A percentile compares a stretch with the other conserved stretches of the same genome.
Evolutionary conservation across 257 asterid species (phyloP).

Genomic region (Jacaranda copaia): DNA sequence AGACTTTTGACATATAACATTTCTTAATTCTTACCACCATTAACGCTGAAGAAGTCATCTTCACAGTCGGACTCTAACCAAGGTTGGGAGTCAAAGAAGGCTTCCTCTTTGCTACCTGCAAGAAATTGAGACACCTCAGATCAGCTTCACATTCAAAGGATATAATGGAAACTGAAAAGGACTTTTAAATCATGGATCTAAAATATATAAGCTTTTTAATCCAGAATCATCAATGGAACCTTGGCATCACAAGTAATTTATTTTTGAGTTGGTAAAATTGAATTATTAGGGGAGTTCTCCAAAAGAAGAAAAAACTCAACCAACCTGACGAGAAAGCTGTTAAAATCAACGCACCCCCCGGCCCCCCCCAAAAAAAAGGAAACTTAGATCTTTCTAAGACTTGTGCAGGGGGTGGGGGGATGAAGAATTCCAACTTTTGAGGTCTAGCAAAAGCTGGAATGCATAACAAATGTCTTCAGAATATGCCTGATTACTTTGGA

Average conservation of each 20-base stretch:
- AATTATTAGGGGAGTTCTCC: background rate
- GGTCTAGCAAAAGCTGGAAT: too few species aligned
- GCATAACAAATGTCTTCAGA: too few species aligned
- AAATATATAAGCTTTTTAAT: background rate
- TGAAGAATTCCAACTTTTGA: too few species aligned
- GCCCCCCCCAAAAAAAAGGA: too few species aligned
- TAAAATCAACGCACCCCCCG: background rate
- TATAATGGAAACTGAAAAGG: background rate
- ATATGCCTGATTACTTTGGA: too few species aligned
- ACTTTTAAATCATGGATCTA: background rate
- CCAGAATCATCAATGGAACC: background rate
- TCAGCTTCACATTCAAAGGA: too few species aligned
- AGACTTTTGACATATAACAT: background rate
- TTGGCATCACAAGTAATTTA: background rate
- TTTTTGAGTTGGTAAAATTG: background rate
- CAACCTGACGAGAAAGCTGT: background rate
- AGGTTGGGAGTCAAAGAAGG: conserved; percentile 78
- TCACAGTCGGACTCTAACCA: conserved; percentile 92
- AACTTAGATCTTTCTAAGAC: too few species aligned
- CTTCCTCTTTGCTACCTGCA: conserved; percentile 86
- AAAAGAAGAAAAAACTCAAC: background rate
- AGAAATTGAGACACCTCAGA: conserved; percentile 28
- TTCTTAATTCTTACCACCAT: conserved; percentile 70
- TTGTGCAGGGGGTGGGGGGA: too few species aligned
- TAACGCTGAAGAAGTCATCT: conserved; percentile 83